Evolutionary conservation across 2,329 filamentous ascomycete genomes (phyloP), one percentile per base, ranked within the genome.

Genomic region (Trematosphaeria pertusa): DNA sequence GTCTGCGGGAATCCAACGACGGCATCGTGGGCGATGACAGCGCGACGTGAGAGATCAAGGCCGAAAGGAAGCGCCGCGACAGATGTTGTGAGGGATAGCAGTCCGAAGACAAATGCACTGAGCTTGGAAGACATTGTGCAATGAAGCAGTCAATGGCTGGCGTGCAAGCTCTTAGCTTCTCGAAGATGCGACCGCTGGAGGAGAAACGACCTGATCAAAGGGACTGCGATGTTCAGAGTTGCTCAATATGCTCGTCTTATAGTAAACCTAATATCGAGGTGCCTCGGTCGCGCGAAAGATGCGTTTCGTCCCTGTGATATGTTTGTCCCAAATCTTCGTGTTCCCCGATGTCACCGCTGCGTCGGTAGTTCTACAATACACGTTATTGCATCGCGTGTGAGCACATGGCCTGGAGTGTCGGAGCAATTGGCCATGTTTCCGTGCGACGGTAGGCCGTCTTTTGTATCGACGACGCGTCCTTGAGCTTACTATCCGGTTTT

Each of bases 1-100:
- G 79, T 76, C 60, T 84, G 59, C 0, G 75, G 48, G 50, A 85
- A 83, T 1, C 79, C 80, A 6, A 82, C 80, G 20, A 86, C 71
- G 0, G 72, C 67, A 64, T 79, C 57, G 20, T 75, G 73, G 14
- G 34, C 59, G 53, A 82, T 77, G 30, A 72, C 72, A 7, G 67
- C 77, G 34, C 79, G 75, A 17, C 59, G 61, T 9, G 64, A 47
- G 4, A 76, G 17, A 12, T 22, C 22, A 32, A 44, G 54, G 4
- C 15, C 36, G 22, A 62, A 21, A 7, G 68, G 67, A n/a, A 56
- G 37, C 4, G 64, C 62, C 8, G 57, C 58, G 30, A 62, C 54
- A 18, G 40, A 56, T 5, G 56, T 54, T 9, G 56, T 52, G 20
- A 51, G 48, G 15, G 54, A 46, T 9, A 64, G 49, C 22, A 70